Percentiles rank a stretch among this genome's conserved stretches.
These are phyloP conservation scores for Paramecium pentaurelia DNA, from an alignment of 73 alveolate genomes.

Conservation along the genomic window DNA sequence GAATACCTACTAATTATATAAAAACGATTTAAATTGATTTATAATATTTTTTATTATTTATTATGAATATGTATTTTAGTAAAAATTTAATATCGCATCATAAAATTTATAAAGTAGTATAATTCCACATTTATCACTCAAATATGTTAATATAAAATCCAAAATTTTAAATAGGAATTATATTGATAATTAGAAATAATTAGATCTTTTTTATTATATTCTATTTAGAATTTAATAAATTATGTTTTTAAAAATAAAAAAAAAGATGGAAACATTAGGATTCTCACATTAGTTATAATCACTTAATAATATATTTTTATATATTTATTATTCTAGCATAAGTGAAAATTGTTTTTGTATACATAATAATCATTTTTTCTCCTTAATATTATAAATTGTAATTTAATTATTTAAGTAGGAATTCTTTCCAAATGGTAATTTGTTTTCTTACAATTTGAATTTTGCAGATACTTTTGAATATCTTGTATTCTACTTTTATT, in stretches of 20 bases:
- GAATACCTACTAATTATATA: background rate
- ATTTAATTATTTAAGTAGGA: background rate
- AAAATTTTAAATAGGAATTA: no score
- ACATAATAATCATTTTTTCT: background rate
- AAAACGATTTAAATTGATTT: background rate
- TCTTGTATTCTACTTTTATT: background rate
- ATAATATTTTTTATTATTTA: background rate
- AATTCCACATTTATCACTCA: no score
- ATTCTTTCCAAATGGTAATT: background rate
- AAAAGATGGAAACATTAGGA: slow-evolving; percentile 6
- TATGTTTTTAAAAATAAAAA: background rate
- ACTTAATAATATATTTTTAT: background rate
- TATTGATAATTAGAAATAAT: background rate
- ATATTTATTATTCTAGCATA: background rate
- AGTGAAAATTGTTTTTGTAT: background rate
- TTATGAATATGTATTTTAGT: background rate
- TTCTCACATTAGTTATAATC: slow-evolving; percentile 24
- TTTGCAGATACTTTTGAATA: background rate
- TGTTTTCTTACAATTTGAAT: background rate
- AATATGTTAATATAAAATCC: no score
- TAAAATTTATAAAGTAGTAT: background rate
- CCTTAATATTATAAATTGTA: background rate
- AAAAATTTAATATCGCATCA: background rate
- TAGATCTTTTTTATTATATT: no score
- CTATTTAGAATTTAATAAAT: background rate